Evolutionary conservation across 257 asterid genomes (phyloP), one percentile per base, ranked within the genome.

Genomic region (Fraxinus anomala): DNA sequence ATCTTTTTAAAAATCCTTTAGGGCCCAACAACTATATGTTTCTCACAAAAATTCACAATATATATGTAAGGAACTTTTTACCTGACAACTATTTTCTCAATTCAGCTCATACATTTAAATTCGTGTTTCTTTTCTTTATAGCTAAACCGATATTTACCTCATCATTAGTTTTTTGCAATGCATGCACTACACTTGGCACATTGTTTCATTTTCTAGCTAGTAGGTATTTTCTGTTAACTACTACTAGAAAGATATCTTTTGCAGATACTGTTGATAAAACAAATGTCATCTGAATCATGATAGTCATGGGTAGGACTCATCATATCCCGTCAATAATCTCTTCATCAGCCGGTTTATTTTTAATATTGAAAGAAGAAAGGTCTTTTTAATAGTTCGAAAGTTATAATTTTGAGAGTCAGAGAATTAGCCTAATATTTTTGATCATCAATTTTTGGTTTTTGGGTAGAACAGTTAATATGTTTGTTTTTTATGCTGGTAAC

Each of bases 401-500:
- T 63, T n/a, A 16, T 9, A 7, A 14, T 28, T 39, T 72, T 47
- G 13, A 63, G 61, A 68, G 30, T 42, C 72, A 82, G 76, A 28
- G 77, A 73, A 21, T 68, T 30, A 73, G n/a, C 37, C 21, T 75
- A 68, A 66, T 47, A 47, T 34, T 36, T 26, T 17, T 77, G 31
- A 42, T 75, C 54, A 24, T 6, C 24, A 61, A 39, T 42, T 34
- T 23, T 37, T 77, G 21, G 17, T 8, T 61, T 56, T 61, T 70
- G 51, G 19, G 28, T 14, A 73, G 1, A 26, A 66, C 69, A 42
- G 34, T 16, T 4, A 28, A 8, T 51, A n/a, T 49, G 67, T 76
- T 36, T 68, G 69, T 56, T 66, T 37, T 44, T 34, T 78, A 21
- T 72, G 71, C 79, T 67, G 66, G 69, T 72, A 59, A 79, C 73